A percentile compares a stretch with the other conserved stretches of the same genome.
Evolutionary conservation across 768 basidiomycete species (phyloP).

Genomic region (Podaxis sp.): DNA sequence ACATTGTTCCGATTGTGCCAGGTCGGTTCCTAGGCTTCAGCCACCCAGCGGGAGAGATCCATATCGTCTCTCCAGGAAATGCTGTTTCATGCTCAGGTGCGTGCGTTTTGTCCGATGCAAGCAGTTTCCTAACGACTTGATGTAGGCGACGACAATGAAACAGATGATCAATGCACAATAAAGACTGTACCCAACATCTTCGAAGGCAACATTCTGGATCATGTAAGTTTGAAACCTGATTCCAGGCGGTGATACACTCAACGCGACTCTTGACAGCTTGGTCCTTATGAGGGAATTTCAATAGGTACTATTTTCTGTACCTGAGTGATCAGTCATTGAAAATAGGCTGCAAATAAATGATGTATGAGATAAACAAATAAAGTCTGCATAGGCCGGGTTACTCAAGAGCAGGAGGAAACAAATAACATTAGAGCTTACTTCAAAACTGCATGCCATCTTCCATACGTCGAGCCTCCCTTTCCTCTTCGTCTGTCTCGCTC

Average conservation of each 20-base stretch:
- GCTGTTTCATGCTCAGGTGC: slow-evolving; percentile 34
- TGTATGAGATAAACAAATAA: neutral
- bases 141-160: slow-evolving; percentile 48
- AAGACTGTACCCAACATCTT: slow-evolving; percentile 50
- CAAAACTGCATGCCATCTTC: slow-evolving; percentile 19
- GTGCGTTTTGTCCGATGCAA: neutral
- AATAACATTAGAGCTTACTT: neutral
- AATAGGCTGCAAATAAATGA: neutral
- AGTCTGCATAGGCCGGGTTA: neutral
- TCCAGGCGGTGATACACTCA: neutral
- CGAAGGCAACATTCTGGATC: slow-evolving; percentile 44
- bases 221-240: slow-evolving; percentile 29
- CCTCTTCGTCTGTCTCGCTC: slow-evolving; percentile 49
- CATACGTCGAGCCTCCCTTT: slow-evolving; percentile 49
- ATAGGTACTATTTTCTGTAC: slow-evolving; percentile 46
- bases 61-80: slow-evolving; percentile 38
- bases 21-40: slow-evolving; percentile 43
- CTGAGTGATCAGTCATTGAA: neutral
- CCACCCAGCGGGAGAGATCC: slow-evolving; percentile 52
- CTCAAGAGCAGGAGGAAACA: neutral
- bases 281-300: slow-evolving; percentile 47
- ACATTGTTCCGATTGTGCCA: slow-evolving; percentile 55
- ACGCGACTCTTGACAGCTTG: slow-evolving; percentile 27
- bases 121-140: neutral
- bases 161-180: slow-evolving; percentile 49